phyloP scores from a whole-genome alignment of 371 early-diverging fungal genomes.

The Mortierella sp. region DNA sequence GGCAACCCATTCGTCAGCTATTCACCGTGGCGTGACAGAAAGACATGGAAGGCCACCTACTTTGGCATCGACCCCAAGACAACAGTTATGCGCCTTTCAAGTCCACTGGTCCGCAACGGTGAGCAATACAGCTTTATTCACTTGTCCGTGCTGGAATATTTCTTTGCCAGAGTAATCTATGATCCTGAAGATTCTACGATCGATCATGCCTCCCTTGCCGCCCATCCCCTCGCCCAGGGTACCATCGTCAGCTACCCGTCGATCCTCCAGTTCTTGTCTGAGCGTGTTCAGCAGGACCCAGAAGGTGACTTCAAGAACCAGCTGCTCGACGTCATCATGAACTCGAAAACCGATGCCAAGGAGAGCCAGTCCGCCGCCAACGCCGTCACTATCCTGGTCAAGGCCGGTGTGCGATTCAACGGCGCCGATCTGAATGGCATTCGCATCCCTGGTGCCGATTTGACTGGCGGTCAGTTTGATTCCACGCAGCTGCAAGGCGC shows the following conservation, averaged over 20 bases:
- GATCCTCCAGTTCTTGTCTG: slow-evolving; percentile 17
- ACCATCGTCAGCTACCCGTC: slow-evolving; percentile 10
- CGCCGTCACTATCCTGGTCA: slow-evolving; percentile 18
- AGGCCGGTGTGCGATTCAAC: slow-evolving; percentile 8
- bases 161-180: not conserved
- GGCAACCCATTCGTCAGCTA: not conserved
- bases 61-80: not conserved
- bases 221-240: slow-evolving; percentile 7
- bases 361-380: slow-evolving; percentile 15
- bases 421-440: not conserved
- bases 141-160: slow-evolving; percentile 10
- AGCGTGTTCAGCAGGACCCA: not conserved
- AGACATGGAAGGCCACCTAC: not conserved
- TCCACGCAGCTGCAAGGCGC: slow-evolving; percentile 15
- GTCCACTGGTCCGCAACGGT: not conserved
- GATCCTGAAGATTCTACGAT: not conserved
- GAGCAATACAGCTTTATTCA: not conserved
- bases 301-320: not conserved
- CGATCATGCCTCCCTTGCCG: not conserved
- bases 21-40: not conserved
- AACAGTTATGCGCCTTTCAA: not conserved
- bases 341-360: not conserved
- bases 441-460: slow-evolving; percentile 13
- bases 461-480: slow-evolving; percentile 12
- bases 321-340: not conserved